Percentiles rank a stretch among this genome's conserved stretches.
Conservation (phyloP, 2,329 filamentous ascomycete genomes). For the Diaporthe batatas region DNA sequence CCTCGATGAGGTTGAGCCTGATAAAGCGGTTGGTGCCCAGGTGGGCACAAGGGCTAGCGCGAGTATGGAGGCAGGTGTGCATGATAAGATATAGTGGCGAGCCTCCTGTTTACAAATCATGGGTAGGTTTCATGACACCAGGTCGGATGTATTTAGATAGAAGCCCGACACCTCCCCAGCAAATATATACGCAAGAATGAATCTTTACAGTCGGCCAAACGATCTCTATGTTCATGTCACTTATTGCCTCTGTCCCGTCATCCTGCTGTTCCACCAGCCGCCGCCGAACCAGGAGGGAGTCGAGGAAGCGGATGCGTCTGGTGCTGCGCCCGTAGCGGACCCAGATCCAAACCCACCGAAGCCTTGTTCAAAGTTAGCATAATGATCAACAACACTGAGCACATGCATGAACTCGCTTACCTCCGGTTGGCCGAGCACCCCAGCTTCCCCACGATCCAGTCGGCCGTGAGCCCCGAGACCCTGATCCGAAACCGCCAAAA, state of each 20-base stretch:
- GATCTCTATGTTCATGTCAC: neutral
- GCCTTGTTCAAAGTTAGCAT: neutral
- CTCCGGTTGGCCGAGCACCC: neutral
- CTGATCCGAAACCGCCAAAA: neutral
- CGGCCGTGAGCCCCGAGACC: neutral
- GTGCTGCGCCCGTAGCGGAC: neutral
- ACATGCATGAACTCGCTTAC: neutral
- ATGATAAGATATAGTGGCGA: too few relatives aligned
- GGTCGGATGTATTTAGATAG: too few relatives aligned
- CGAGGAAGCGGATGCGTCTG: neutral
- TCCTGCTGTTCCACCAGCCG: slow-evolving; percentile 14
- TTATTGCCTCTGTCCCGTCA: slow-evolving; percentile 14
- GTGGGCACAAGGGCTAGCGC: too few relatives aligned
- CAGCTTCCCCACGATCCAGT: slow-evolving; percentile 24
- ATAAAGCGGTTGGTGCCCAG: too few relatives aligned
- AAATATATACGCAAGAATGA: neutral
- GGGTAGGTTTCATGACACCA: too few relatives aligned
- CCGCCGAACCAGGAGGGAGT: neutral
- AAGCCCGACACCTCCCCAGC: too few relatives aligned
- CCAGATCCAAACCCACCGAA: neutral
- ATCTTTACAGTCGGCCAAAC: neutral
- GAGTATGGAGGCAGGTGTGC: slow-evolving; percentile 38
- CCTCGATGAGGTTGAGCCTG: too few relatives aligned
- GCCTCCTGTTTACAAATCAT: too few relatives aligned
- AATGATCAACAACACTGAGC: neutral